Evolutionary conservation across 352 stramenopile genomes (phyloP).

Genomic region (Globisporangium takayamanum): DNA sequence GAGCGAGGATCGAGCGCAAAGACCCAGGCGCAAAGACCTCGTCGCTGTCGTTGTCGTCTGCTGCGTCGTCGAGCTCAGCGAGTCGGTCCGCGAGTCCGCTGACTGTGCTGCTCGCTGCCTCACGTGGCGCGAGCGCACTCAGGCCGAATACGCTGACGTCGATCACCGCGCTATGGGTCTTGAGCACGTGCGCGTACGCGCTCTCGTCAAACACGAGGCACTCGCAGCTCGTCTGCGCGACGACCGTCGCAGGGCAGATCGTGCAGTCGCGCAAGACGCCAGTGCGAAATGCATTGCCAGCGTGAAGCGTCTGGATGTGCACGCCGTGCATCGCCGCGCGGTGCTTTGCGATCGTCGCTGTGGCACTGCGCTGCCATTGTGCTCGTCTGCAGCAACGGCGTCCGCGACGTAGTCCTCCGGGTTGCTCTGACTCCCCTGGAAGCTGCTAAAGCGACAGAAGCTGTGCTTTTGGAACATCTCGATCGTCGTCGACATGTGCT

Average conservation of each 20-base stretch:
- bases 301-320: slow-evolving; percentile 49
- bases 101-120: not conserved
- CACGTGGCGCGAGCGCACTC: too few species aligned
- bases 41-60: not conserved
- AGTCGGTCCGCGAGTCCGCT: not conserved
- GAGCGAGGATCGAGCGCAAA: slow-evolving; percentile 7
- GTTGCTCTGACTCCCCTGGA: slow-evolving; percentile 24
- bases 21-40: not conserved
- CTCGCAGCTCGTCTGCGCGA: slow-evolving; percentile 51
- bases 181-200: slow-evolving; percentile 31
- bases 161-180: slow-evolving; percentile 26
- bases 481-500: slow-evolving; percentile 42
- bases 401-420: slow-evolving; percentile 23
- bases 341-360: slow-evolving; percentile 17
- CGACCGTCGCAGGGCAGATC: slow-evolving; percentile 38
- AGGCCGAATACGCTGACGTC: slow-evolving; percentile 15
- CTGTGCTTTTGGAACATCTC: slow-evolving; percentile 61
- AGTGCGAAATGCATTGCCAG: slow-evolving; percentile 46
- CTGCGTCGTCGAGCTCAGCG: not conserved
- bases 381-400: not conserved
- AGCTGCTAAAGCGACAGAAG: slow-evolving; percentile 40
- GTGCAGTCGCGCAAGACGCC: slow-evolving; percentile 36
- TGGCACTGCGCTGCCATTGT: not conserved
- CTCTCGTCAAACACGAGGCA: slow-evolving; percentile 43
- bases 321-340: slow-evolving; percentile 40